A percentile compares a stretch with the other conserved stretches of the same genome.
phyloP scores from a whole-genome alignment of 345 rosid species.

The Stellera chamaejasme region DNA sequence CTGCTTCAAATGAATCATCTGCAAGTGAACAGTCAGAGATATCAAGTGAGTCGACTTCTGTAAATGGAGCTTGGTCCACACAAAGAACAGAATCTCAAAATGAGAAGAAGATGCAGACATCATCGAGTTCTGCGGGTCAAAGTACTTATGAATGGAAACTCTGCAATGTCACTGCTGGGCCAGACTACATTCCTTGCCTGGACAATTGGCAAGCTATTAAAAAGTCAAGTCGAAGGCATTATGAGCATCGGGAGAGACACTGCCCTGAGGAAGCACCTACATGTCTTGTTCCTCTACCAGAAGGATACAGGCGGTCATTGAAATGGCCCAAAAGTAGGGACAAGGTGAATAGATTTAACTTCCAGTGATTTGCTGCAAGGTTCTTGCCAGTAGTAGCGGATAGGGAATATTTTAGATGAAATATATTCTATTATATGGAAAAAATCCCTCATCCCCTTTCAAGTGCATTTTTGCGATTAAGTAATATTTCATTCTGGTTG shows the following conservation, averaged over 20 bases:
- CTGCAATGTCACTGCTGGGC: slow-evolving; percentile 81
- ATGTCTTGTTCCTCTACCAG: slow-evolving; percentile 77
- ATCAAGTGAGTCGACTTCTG: slow-evolving; percentile 49
- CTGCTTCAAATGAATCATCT: slow-evolving; percentile 38
- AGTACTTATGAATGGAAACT: slow-evolving; percentile 50
- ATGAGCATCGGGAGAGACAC: slow-evolving; percentile 91
- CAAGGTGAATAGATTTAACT: slow-evolving; percentile 29
- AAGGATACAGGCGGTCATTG: slow-evolving; percentile 59
- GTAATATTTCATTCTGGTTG: neutral
- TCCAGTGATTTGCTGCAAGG: neutral
- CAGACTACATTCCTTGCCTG: slow-evolving; percentile 96
- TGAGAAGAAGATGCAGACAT: slow-evolving; percentile 59
- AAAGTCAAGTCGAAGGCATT: slow-evolving; percentile 59
- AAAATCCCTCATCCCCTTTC: no score
- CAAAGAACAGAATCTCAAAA: slow-evolving; percentile 78
- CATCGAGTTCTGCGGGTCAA: slow-evolving; percentile 31
- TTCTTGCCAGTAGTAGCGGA: no score
- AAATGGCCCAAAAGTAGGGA: slow-evolving; percentile 92
- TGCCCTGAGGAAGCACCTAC: slow-evolving; percentile 78
- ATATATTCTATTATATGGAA: neutral
- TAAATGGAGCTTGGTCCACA: slow-evolving; percentile 69
- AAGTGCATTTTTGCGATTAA: neutral
- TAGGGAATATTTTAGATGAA: no score
- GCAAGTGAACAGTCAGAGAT: slow-evolving; percentile 56
- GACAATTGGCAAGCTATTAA: slow-evolving; percentile 71